These are phyloP conservation scores for Rugonectria rugulosa DNA, from an alignment of 2,329 filamentous ascomycete genomes.

Conservation along the genomic window DNA sequence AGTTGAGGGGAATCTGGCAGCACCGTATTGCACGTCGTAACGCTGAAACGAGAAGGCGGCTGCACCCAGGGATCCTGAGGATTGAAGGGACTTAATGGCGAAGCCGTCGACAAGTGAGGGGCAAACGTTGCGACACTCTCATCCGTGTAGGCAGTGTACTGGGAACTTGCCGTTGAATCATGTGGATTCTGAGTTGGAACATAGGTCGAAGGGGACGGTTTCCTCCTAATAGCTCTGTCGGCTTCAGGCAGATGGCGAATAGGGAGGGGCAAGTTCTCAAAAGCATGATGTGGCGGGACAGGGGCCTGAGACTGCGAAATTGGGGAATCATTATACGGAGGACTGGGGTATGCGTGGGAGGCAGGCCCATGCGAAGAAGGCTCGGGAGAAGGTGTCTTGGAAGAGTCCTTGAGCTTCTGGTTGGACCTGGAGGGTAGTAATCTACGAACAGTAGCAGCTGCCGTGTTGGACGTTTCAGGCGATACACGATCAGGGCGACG, in stretches of 20 bases:
- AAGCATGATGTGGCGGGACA: constrained; percentile 4
- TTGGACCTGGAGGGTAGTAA: constrained; percentile 46
- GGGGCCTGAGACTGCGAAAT: constrained; percentile 32
- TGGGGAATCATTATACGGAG: constrained; percentile 41
- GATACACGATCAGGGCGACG: constrained; percentile 38
- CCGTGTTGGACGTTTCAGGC: constrained; percentile 46
- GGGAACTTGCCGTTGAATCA: constrained; percentile 44
- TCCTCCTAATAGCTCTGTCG: constrained; percentile 54
- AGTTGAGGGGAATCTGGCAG: constrained; percentile 38
- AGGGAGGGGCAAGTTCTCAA: constrained; percentile 29
- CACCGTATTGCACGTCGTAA: constrained; percentile 67
- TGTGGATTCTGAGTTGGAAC: constrained; percentile 40
- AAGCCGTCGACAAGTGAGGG: constrained; percentile 21
- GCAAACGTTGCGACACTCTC: constrained; percentile 26
- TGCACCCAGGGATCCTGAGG: constrained; percentile 54
- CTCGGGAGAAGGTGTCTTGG: constrained; percentile 35
- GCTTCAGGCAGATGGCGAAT: constrained; percentile 35
- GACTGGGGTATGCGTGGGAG: constrained; percentile 44
- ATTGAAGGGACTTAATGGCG: constrained; percentile 25
- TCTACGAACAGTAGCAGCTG: constrained; percentile 44
- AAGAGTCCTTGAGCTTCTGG: constrained; percentile 41
- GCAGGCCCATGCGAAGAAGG: constrained; percentile 21
- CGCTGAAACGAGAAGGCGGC: constrained; percentile 68
- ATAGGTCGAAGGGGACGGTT: constrained; percentile 49
- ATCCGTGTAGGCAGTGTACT: constrained; percentile 44